phyloP scores from a whole-genome alignment of 352 stramenopile genomes.

The Globisporangium spiculum region DNA sequence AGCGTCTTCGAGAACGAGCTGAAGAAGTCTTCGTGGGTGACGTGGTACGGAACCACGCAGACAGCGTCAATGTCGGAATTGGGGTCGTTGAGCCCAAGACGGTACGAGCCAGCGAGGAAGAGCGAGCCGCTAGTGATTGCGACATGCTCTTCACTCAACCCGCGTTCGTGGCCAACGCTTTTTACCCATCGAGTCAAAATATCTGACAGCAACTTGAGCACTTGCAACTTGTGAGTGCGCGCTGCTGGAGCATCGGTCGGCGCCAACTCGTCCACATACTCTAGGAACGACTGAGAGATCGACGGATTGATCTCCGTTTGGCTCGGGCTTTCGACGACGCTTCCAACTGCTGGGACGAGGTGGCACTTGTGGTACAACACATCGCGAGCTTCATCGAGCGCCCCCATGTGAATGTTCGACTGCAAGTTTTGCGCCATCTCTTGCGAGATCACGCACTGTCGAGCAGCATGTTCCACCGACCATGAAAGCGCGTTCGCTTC shows the following conservation, averaged over 20 bases:
- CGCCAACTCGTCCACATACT: conserved; percentile 53
- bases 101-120: conserved; percentile 86
- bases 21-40: conserved; percentile 88
- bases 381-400: conserved; percentile 66
- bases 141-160: conserved; percentile 69
- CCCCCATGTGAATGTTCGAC: conserved; percentile 51
- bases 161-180: conserved; percentile 58
- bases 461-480: conserved; percentile 69
- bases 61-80: conserved; percentile 85
- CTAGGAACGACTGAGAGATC: conserved; percentile 44
- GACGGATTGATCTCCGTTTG: conserved; percentile 31
- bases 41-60: conserved; percentile 76
- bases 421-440: conserved; percentile 69
- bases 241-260: conserved; percentile 45
- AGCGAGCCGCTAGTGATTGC: conserved; percentile 70
- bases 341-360: conserved; percentile 66
- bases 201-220: conserved; percentile 70
- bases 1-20: conserved; percentile 64
- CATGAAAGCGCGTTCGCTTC: conserved; percentile 65
- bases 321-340: conserved; percentile 44
- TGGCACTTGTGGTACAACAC: conserved; percentile 85
- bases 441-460: conserved; percentile 56
- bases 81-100: conserved; percentile 77
- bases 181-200: conserved; percentile 78
- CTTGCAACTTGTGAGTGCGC: conserved; percentile 63